Evolutionary conservation across 495 filamentous ascomycete genomes (phyloP).

Genomic region (Tricharina praecox): DNA sequence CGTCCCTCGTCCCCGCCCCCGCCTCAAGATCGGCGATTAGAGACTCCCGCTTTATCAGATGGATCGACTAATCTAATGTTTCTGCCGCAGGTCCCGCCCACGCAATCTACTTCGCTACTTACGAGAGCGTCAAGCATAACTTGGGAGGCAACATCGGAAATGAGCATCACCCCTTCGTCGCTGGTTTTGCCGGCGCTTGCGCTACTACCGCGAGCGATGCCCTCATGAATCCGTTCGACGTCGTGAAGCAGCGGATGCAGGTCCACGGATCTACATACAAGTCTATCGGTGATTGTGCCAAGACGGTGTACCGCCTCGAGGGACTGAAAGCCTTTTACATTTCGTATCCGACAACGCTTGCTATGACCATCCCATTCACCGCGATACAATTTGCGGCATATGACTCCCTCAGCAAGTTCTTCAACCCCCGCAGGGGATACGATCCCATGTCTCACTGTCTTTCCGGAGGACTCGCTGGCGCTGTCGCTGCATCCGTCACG

Average conservation of each 20-base stretch:
- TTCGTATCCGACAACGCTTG: slow-evolving; percentile 93
- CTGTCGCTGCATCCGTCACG: slow-evolving; percentile 79
- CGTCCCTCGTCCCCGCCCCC: too few relatives aligned
- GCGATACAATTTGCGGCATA: slow-evolving; percentile 93
- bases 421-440: slow-evolving; percentile 72
- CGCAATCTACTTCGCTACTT: slow-evolving; percentile 95
- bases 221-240: slow-evolving; percentile 98
- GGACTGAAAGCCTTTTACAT: slow-evolving; percentile 90
- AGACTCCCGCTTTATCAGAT: not conserved
- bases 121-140: slow-evolving; percentile 87
- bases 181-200: slow-evolving; percentile 80
- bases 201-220: slow-evolving; percentile 95
- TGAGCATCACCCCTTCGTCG: slow-evolving; percentile 84
- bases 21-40: not conserved
- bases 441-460: slow-evolving; percentile 84
- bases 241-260: slow-evolving; percentile 99
- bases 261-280: slow-evolving; percentile 86
- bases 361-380: slow-evolving; percentile 97
- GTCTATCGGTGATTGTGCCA: slow-evolving; percentile 68
- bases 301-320: slow-evolving; percentile 69
- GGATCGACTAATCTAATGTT: slow-evolving; percentile 12
- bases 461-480: slow-evolving; percentile 81
- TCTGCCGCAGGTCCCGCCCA: slow-evolving; percentile 67
- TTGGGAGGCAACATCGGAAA: slow-evolving; percentile 81
- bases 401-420: slow-evolving; percentile 82